phyloP scores from a whole-genome alignment of 129 eudicot genomes.

The sunflower (Helianthus annuus) region HanXRQr2.0-SUNRISE NC_035434.2:174634137-174634636 shows the following conservation, averaged over 20 bases:
- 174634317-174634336: slow-evolving; percentile 69
- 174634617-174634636: background rate
- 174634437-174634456: slow-evolving; percentile 76
- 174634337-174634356: slow-evolving; percentile 65
- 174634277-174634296: slow-evolving; percentile 35
- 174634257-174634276: slow-evolving; percentile 63
- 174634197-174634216: slow-evolving; percentile 24
- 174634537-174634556: slow-evolving; percentile 73
- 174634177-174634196: slow-evolving; percentile 14
- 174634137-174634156: background rate
- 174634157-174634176: background rate
- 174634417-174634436: slow-evolving; percentile 70
- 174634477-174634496: slow-evolving; percentile 72
- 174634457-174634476: slow-evolving; percentile 50
- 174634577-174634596: slow-evolving; percentile 73
- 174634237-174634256: slow-evolving; percentile 74
- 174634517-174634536: slow-evolving; percentile 62
- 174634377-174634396: slow-evolving; percentile 72
- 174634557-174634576: slow-evolving; percentile 67
- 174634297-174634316: slow-evolving; percentile 52
- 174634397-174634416: slow-evolving; percentile 57
- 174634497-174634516: slow-evolving; percentile 76
- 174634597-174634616: slow-evolving; percentile 84
- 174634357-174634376: slow-evolving; percentile 53
- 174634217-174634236: slow-evolving; percentile 47